These are phyloP conservation scores for Botrytis tulipae DNA, from an alignment of 2,329 filamentous ascomycete genomes.

Conservation along the genomic window DNA sequence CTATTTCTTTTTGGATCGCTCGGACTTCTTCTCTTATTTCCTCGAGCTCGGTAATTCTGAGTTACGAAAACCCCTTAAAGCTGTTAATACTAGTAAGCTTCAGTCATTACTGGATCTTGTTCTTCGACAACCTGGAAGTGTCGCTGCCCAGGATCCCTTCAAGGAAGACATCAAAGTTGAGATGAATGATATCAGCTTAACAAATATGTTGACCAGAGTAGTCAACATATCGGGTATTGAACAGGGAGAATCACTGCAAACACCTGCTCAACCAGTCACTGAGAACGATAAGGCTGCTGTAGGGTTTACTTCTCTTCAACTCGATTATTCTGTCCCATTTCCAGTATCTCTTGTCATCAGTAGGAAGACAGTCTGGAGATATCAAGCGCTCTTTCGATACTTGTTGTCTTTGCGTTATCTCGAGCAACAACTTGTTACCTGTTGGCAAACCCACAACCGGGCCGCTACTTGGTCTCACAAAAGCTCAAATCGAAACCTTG, in stretches of 20 bases:
- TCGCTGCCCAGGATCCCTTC: slow-evolving; percentile 91
- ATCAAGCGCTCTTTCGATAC: slow-evolving; percentile 94
- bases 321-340: slow-evolving; percentile 93
- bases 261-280: slow-evolving; percentile 60
- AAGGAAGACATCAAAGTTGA: slow-evolving; percentile 98
- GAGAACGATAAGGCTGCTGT: slow-evolving; percentile 84
- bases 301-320: slow-evolving; percentile 87
- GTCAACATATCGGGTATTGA: slow-evolving; percentile 96
- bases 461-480: slow-evolving; percentile 78
- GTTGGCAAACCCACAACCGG: slow-evolving; percentile 88
- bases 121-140: slow-evolving; percentile 90
- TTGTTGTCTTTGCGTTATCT: slow-evolving; percentile 85
- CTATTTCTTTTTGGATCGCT: slow-evolving; percentile 98
- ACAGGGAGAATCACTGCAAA: slow-evolving; percentile 77
- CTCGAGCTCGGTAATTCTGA: slow-evolving; percentile 88
- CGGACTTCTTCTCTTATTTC: slow-evolving; percentile 98
- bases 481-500: slow-evolving; percentile 69
- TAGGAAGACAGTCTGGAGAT: slow-evolving; percentile 93
- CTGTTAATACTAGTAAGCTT: slow-evolving; percentile 87
- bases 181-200: slow-evolving; percentile 92
- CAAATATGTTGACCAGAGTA: slow-evolving; percentile 91
- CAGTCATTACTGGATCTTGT: slow-evolving; percentile 96
- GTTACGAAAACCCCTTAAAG: slow-evolving; percentile 82
- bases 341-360: slow-evolving; percentile 94
- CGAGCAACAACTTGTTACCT: slow-evolving; percentile 79